A percentile compares a stretch with the other conserved stretches of the same genome.
Evolutionary conservation across 208 protist genomes (phyloP).

Genomic region (Endotrypanum monterogeii): DNA sequence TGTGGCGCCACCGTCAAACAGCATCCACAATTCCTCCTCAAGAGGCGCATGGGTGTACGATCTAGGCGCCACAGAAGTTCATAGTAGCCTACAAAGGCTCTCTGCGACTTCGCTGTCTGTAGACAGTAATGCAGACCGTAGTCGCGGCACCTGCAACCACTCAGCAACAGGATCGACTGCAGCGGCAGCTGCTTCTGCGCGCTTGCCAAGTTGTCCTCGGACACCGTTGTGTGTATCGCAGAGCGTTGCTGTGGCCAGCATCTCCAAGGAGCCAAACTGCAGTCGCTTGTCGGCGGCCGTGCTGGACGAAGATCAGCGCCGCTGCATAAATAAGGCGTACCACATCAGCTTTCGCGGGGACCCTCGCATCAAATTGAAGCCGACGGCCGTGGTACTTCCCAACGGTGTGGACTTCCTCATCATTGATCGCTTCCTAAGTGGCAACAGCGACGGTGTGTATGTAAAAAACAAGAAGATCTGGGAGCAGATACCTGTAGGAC

Average conservation of each 20-base stretch:
- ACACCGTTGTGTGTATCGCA: not conserved
- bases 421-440: slow-evolving; percentile 58
- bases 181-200: not conserved
- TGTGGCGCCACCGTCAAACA: not conserved
- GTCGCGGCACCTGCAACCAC: not conserved
- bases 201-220: not conserved
- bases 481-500: slow-evolving; percentile 77
- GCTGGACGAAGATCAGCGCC: slow-evolving; percentile 38
- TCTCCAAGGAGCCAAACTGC: slow-evolving; percentile 17
- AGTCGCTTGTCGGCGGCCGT: not conserved
- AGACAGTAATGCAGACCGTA: not conserved
- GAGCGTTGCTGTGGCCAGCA: not conserved
- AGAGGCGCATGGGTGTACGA: not conserved
- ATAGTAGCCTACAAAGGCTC: not conserved
- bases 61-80: not conserved
- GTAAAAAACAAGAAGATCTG: slow-evolving; percentile 69
- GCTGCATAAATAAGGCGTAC: slow-evolving; percentile 58
- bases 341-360: slow-evolving; percentile 56
- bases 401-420: slow-evolving; percentile 54
- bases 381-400: slow-evolving; percentile 46
- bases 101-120: not conserved
- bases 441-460: slow-evolving; percentile 72
- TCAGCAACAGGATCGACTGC: not conserved
- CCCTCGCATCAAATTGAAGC: slow-evolving; percentile 55
- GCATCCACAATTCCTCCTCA: not conserved